A percentile compares a stretch with the other conserved stretches of the same genome.
phyloP scores from a whole-genome alignment of 495 filamentous ascomycete species.

The Astrothelium macrocarpum region DNA sequence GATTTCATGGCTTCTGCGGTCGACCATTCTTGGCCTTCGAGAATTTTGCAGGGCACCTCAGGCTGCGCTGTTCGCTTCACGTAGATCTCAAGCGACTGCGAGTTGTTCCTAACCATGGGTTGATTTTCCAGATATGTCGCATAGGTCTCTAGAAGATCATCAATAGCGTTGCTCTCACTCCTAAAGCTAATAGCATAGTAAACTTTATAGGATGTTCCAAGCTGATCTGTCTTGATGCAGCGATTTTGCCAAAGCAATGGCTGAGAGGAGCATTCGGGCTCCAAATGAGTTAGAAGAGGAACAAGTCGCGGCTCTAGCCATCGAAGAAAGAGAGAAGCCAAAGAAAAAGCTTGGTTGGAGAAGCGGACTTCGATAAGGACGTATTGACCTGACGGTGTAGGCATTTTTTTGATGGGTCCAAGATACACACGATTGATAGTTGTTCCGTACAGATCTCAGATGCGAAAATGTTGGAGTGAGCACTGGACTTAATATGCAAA shows the following conservation, averaged over 20 bases:
- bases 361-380: neutral
- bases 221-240: neutral
- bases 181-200: neutral
- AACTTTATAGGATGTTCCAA: neutral
- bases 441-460: too few species aligned
- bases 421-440: too few species aligned
- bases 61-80: neutral
- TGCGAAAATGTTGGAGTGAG: too few species aligned
- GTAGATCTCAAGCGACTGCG: neutral
- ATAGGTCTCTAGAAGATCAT: neutral
- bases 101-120: neutral
- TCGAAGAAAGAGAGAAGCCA: neutral
- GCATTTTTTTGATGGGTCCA: neutral
- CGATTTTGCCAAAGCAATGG: slow-evolving; percentile 1
- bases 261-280: neutral
- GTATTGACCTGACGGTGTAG: neutral
- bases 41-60: neutral
- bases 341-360: neutral
- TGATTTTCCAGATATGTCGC: neutral
- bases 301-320: neutral
- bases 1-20: neutral
- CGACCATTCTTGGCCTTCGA: neutral
- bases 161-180: neutral
- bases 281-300: neutral
- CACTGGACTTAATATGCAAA: too few species aligned